phyloP scores from a whole-genome alignment of 257 asterid species.

The Thymus quinquecostatus region DNA sequence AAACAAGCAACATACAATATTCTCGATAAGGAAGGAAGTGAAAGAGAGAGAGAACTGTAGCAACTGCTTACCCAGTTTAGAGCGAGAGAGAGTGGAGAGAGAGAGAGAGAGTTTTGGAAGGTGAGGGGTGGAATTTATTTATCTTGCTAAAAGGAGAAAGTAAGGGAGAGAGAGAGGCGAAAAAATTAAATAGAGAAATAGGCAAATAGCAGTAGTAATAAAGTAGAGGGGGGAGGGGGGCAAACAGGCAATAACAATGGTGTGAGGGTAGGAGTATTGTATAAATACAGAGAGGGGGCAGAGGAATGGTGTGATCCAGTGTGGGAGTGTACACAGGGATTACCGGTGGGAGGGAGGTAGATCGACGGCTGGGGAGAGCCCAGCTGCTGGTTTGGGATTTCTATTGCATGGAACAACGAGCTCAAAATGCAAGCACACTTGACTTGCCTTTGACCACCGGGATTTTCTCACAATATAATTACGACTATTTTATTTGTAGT shows the following conservation, averaged over 20 bases:
- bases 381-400: neutral
- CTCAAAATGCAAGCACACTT: neutral
- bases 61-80: conserved; percentile 28
- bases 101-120: conserved; percentile 21
- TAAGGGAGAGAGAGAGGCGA: neutral
- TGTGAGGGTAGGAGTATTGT: conserved; percentile 15
- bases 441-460: neutral
- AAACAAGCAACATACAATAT: neutral
- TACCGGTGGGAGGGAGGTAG: conserved; percentile 4
- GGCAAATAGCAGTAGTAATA: neutral
- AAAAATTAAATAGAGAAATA: neutral
- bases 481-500: too few relatives aligned
- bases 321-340: neutral
- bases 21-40: conserved; percentile 23
- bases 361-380: conserved; percentile 25
- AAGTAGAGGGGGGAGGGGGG: neutral
- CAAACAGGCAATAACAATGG: conserved; percentile 13
- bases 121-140: conserved; percentile 15
- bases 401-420: neutral
- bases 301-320: neutral
- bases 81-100: conserved; percentile 18
- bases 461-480: too few relatives aligned
- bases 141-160: conserved; percentile 52
- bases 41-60: conserved; percentile 3
- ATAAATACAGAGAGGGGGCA: neutral